phyloP scores from a whole-genome alignment of 345 rosid species.

The Luvunga scandens region DNA sequence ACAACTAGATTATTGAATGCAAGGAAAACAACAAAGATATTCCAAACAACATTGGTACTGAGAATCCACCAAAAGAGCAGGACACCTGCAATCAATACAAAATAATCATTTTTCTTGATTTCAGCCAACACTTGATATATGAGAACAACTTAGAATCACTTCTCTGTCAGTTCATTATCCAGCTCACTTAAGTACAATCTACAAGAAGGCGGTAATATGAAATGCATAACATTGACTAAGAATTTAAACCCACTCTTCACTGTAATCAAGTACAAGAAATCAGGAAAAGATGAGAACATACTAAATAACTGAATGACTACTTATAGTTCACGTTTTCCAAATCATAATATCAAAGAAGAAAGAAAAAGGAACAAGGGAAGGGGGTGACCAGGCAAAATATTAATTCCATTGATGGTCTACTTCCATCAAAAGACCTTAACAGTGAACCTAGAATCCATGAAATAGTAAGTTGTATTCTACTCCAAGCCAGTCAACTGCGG shows the following conservation, averaged over 20 bases:
- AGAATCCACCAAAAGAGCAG: not conserved
- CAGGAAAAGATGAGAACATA: not conserved
- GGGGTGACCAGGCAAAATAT: not conserved
- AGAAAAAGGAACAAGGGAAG: not conserved
- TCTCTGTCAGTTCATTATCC: not conserved
- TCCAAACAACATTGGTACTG: not conserved
- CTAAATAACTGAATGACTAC: no score
- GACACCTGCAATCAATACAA: constrained; percentile 14
- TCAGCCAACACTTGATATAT: not conserved
- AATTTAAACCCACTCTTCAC: not conserved
- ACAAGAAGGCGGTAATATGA: not conserved
- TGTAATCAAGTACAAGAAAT: not conserved
- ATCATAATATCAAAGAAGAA: not conserved
- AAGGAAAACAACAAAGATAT: not conserved
- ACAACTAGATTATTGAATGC: constrained; percentile 15
- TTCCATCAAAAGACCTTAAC: not conserved
- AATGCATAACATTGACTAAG: not conserved
- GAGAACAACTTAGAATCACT: not conserved
- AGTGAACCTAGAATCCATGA: not conserved
- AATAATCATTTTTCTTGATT: not conserved
- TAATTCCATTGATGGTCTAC: not conserved
- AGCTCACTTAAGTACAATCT: not conserved
- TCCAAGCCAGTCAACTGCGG: not conserved
- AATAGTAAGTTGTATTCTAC: not conserved
- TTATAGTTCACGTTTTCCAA: not conserved